Conservation (phyloP, 139 green algal genomes). For the Pleodorina starrii region DNA sequence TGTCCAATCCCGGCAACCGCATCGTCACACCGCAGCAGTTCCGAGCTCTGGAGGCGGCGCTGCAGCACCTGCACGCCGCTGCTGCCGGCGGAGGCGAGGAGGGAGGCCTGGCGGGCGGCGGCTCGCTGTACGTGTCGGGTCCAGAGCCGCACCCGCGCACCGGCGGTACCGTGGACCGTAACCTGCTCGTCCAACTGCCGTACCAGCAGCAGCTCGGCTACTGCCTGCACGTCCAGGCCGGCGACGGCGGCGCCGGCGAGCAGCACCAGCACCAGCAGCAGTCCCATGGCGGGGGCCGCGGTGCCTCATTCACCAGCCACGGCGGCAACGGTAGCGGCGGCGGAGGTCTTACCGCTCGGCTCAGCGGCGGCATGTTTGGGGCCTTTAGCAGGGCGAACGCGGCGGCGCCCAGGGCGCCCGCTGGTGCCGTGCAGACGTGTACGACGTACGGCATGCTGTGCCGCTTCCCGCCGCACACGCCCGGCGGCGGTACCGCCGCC, state of each 20-base stretch:
- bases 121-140: not conserved
- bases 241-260: not conserved
- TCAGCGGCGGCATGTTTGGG: not conserved
- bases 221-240: not conserved
- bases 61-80: not conserved
- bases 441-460: not conserved
- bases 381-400: not conserved
- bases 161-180: not conserved
- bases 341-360: too few species aligned
- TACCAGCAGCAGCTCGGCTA: not conserved
- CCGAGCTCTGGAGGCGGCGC: not conserved
- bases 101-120: not conserved
- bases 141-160: conserved; percentile 13
- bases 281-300: not conserved
- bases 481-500: not conserved
- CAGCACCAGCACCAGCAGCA: not conserved
- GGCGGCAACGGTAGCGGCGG: not conserved
- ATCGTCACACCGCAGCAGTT: not conserved
- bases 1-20: not conserved
- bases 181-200: not conserved
- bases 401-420: not conserved
- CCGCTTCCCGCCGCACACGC: not conserved
- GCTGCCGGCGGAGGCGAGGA: not conserved
- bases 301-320: not conserved
- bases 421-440: not conserved